Evolutionary conservation across 345 rosid genomes (phyloP).

Genomic region (Toxicodendron radicans): DNA sequence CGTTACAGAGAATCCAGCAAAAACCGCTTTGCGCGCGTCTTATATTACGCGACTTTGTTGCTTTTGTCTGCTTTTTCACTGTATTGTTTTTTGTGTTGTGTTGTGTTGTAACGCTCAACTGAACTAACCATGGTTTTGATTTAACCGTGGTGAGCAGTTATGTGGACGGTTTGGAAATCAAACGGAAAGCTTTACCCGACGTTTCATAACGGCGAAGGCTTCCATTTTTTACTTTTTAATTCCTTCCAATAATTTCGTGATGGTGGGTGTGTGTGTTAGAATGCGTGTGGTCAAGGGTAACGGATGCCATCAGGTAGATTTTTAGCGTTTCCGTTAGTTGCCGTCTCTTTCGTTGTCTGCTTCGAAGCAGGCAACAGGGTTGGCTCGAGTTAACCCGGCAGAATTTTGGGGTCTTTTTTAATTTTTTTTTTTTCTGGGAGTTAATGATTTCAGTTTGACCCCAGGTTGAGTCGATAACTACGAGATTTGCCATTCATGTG

Average conservation of each 20-base stretch:
- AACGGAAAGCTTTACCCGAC: conserved; percentile 18
- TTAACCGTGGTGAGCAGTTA: conserved; percentile 27
- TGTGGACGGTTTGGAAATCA: conserved; percentile 12
- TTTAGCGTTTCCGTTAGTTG: conserved; percentile 36
- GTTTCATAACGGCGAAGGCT: conserved; percentile 15
- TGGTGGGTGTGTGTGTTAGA: conserved; percentile 16
- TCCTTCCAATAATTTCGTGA: background rate
- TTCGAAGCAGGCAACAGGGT: conserved; percentile 63
- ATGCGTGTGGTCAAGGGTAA: conserved; percentile 38
- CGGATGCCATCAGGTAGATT: conserved; percentile 14
- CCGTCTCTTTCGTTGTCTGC: conserved; percentile 62
- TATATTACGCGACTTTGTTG: conserved; percentile 38
- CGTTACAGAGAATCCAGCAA: conserved; percentile 37
- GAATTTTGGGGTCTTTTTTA: conserved; percentile 36
- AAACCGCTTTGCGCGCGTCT: conserved; percentile 38
- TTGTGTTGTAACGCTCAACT: conserved; percentile 26
- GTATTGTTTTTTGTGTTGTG: conserved; percentile 14
- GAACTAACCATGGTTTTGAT: conserved; percentile 34
- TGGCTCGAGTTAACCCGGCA: conserved; percentile 56
- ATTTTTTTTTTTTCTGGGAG: background rate
- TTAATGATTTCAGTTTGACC: conserved; percentile 24
- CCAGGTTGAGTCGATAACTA: background rate
- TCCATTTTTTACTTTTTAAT: background rate
- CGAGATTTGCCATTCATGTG: conserved; percentile 27
- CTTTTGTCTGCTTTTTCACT: conserved; percentile 23